Base-by-base conservation (phyloP, 352 stramenopile genomes). In the Thalassiosira livingstoniorum region DNA sequence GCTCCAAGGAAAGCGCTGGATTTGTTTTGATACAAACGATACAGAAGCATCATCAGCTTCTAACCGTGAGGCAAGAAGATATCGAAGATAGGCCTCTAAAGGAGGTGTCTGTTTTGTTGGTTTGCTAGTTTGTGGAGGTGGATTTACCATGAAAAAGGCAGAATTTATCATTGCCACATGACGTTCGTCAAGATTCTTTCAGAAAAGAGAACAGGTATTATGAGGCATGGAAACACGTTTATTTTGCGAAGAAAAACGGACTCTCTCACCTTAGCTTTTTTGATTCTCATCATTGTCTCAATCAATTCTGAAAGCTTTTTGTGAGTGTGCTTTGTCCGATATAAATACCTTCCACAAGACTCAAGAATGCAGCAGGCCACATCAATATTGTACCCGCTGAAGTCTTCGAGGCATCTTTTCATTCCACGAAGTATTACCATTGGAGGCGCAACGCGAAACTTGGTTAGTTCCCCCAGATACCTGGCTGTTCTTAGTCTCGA, bases 281-380 rank as follows among this genome's bases (percentile, higher is more conserved):
- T 98, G 4, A 99, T 92, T 73, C 97, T 96, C 93, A 98, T 98
- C 94, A 99, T 98, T 37, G 97, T 94, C 34, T 96, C 94, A 65
- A 99, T 93, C 64, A 98, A 95, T n/a, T 90, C 94, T 15, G 92
- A 91, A 27, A 97, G 95, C 60, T 96, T 95, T 34, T 90, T 86
- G 75, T 97, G 95, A 21, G 97, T 98, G 82, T 98, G 95, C 79
- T 97, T 97, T n/a, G 93, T 95, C 68, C 95, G 96, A 85, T 98
- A 98, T 27, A 99, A 87, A 64, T 98, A 99, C 15, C 97, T 92
- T 0, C 97, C 97, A 76, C 96, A 98, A 68, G 94, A 97, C 87
- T 99, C 97, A n/a, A 99, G 83, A 15, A 99, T 92, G 27, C 94
- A 96, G n/a, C 97, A 99, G 2, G 96, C 95, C 15, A 98, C 93